A percentile compares a stretch with the other conserved stretches of the same genome.
Evolutionary conservation across 371 early-diverging fungal species (phyloP).

Genomic region (Hamiltosporidium magnivora): DNA sequence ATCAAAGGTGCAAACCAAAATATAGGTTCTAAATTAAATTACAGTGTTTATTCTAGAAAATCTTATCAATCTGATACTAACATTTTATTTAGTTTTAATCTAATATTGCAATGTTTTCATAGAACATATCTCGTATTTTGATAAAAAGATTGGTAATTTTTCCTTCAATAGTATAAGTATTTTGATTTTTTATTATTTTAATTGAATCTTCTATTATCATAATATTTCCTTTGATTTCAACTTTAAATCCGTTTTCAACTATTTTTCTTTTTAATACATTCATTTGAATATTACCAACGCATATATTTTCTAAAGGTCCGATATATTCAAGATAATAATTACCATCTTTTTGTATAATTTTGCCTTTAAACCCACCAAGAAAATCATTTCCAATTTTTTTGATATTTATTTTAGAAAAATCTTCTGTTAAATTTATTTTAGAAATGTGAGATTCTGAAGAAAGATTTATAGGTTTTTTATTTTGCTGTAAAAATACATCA

Average conservation of each 20-base stretch:
- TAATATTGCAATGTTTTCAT: too few relatives aligned
- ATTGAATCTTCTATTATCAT: not conserved
- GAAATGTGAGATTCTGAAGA: not conserved
- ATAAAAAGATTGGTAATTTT: too few relatives aligned
- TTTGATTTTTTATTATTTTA: too few relatives aligned
- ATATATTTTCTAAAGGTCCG: not conserved
- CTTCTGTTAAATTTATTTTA: not conserved
- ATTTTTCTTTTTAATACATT: slow-evolving; percentile 2
- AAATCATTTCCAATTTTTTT: not conserved
- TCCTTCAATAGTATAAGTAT: too few relatives aligned
- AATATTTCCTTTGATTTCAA: not conserved
- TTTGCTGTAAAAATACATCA: not conserved
- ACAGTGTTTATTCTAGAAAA: too few relatives aligned
- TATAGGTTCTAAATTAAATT: too few relatives aligned
- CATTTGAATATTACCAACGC: not conserved
- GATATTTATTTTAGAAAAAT: not conserved
- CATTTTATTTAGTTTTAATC: too few relatives aligned
- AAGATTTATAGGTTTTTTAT: not conserved
- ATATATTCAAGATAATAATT: not conserved
- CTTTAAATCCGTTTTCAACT: not conserved
- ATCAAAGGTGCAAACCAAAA: too few relatives aligned
- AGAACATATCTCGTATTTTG: too few relatives aligned
- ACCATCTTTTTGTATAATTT: not conserved
- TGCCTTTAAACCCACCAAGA: not conserved
- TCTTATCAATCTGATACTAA: too few relatives aligned